Percentiles rank a stretch among this genome's conserved stretches.
Conservation (phyloP, 2,329 filamentous ascomycete species). For the Alternaria burnsii region DNA sequence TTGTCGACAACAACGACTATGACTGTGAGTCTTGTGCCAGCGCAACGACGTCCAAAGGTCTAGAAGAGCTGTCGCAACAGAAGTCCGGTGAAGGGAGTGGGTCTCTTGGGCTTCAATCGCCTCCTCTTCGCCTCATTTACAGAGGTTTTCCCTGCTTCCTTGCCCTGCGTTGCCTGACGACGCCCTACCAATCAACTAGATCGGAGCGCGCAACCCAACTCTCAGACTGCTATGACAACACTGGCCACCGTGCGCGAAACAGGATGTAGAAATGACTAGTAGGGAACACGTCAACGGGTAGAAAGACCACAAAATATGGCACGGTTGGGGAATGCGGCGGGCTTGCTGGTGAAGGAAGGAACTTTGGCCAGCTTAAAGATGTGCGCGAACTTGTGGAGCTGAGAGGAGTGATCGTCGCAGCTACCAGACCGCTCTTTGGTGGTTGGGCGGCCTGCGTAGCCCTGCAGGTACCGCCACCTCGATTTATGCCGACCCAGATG, state of each 20-base stretch:
- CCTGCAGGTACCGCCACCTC: conserved; percentile 30
- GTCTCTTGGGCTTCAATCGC: conserved; percentile 30
- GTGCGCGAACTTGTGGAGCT: conserved; percentile 42
- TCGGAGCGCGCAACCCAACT: conserved; percentile 2
- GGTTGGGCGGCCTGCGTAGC: conserved; percentile 23
- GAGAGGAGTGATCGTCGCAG: conserved; percentile 22
- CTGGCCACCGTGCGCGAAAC: conserved; percentile 4
- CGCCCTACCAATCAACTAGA: conserved; percentile 2
- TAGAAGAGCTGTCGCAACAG: conserved; percentile 13
- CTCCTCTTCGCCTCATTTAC: conserved; percentile 4
- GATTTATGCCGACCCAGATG: conserved; percentile 17
- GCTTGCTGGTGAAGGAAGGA: conserved; percentile 7
- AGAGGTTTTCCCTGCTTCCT: conserved; percentile 1
- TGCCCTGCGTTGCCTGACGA: conserved; percentile 1
- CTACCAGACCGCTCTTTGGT: conserved; percentile 35
- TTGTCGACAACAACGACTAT: background rate
- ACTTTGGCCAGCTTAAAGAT: conserved; percentile 16
- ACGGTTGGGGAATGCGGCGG: conserved; percentile 27
- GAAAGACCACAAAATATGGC: conserved; percentile 10
- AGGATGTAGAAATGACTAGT: background rate
- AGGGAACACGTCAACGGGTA: conserved; percentile 9
- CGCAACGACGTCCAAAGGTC: background rate
- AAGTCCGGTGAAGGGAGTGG: conserved; percentile 18
- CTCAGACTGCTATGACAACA: background rate
- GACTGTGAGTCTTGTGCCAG: conserved; percentile 6